These are phyloP conservation scores for Kentomonas sorsogonicus DNA, from an alignment of 208 protist species.

Conservation along the genomic window DNA sequence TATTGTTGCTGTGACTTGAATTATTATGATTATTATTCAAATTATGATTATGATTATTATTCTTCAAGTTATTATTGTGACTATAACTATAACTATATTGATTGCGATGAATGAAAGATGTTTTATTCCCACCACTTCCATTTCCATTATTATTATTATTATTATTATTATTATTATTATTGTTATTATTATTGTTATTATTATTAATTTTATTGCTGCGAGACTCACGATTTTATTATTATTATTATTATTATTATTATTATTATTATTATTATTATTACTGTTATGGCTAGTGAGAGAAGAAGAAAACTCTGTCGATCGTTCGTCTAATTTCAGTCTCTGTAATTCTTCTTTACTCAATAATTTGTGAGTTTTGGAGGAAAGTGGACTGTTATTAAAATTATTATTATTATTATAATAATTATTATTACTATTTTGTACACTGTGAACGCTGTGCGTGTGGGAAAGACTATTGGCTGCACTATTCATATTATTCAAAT, in stretches of 20 bases:
- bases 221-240: too few species aligned
- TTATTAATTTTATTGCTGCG: too few species aligned
- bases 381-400: too few species aligned
- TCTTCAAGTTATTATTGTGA: too few species aligned
- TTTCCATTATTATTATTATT: slow-evolving; percentile 3
- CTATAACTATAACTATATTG: too few species aligned
- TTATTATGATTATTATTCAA: too few species aligned
- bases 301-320: too few species aligned
- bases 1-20: too few species aligned
- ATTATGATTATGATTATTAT: too few species aligned
- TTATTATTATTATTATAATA: slow-evolving; percentile 7
- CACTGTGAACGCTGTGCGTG: not conserved
- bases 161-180: slow-evolving; percentile 10
- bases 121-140: slow-evolving; percentile 5
- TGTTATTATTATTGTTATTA: slow-evolving; percentile 8
- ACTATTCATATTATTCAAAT: slow-evolving; percentile 6
- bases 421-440: slow-evolving; percentile 6
- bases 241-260: slow-evolving; percentile 9
- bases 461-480: not conserved
- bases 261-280: slow-evolving; percentile 9
- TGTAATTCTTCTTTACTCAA: too few species aligned
- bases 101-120: slow-evolving; percentile 11
- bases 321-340: too few species aligned
- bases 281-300: not conserved
- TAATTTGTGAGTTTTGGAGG: too few species aligned